Base-by-base conservation (phyloP, 345 rosid genomes). In the Euphorbia peplus region DNA sequence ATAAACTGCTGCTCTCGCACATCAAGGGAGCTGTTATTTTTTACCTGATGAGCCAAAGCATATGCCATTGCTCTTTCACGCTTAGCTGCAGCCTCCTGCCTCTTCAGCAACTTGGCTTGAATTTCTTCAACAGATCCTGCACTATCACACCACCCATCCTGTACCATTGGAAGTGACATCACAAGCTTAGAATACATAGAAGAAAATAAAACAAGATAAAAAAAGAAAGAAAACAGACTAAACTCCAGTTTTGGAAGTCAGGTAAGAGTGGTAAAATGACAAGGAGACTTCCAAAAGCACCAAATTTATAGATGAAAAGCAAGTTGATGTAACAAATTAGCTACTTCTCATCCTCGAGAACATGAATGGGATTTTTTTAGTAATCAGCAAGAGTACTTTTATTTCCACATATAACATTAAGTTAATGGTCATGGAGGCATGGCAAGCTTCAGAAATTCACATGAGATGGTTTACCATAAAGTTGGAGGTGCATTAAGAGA, bases 21-120 rank as follows among this genome's bases (percentile, higher is more conserved):
- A 35, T 67, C 41, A 67, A 55, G 64, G 62, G 54, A 52, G 51
- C 46, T 39, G 32, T 65, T 25, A 59, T 14, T 55, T 64, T 67
- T 78, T 73, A 95, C 99, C 92, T 95, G 98, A 79, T 95, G 98
- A 32, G 99, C 86, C 75, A 95, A 72, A 74, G 99, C 98, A 87
- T 92, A 95, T 16, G 99, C 98, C 95, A 92, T 95, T 44, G 99
- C 97, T 75, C 99, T 90, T 84, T 95, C 99, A 57, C 99, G 97
- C 83, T 90, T 95, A 60, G 95, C 96, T 59, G 98, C 99, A 82
- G 99, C 99, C 80, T 88, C 96, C 84, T 95, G 97, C 73, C 98
- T 80, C 86, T 92, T 90, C 25, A 92, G 77, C 63, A 95, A 78
- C 82, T 95, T 95, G 68, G 95, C 76, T 83, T 95, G 98, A 75